A percentile compares a stretch with the other conserved stretches of the same genome.
These are phyloP conservation scores for Taphrina flavorubra DNA, from an alignment of 1,139 yeast species.

Conservation along the genomic window DNA sequence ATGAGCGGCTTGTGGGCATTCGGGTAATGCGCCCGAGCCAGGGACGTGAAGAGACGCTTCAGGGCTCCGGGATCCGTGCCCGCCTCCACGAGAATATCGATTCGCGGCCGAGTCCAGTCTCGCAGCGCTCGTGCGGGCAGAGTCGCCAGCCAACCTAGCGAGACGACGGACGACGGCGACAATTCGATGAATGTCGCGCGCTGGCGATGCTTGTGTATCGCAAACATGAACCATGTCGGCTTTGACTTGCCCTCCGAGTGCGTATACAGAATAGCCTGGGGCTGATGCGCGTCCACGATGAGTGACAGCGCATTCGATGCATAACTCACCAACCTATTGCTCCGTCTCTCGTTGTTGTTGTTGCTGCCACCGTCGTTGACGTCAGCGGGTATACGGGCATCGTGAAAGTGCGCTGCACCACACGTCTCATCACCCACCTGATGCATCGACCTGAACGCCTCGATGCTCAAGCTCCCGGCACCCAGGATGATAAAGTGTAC, in stretches of 20 bases:
- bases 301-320: constrained; percentile 6
- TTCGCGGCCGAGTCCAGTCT: constrained; percentile 14
- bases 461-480: not conserved
- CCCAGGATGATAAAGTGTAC: constrained; percentile 23
- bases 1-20: constrained; percentile 1
- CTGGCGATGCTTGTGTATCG: not conserved
- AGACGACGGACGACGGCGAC: not conserved
- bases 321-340: constrained; percentile 5
- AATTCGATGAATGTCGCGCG: constrained; percentile 11
- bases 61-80: constrained; percentile 11
- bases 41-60: constrained; percentile 2
- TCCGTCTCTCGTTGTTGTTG: not conserved
- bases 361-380: not conserved
- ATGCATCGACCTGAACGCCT: not conserved
- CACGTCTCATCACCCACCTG: not conserved
- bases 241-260: constrained; percentile 12
- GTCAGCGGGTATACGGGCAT: constrained; percentile 11
- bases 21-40: constrained; percentile 8
- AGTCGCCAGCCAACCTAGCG: constrained; percentile 11
- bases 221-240: constrained; percentile 19
- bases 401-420: constrained; percentile 18
- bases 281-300: not conserved
- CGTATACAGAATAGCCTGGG: constrained; percentile 14
- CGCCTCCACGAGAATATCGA: constrained; percentile 16
- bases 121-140: constrained; percentile 4